Evolutionary conservation across 441 rosid genomes (phyloP).

Genomic region (Corymbia citriodora): DNA sequence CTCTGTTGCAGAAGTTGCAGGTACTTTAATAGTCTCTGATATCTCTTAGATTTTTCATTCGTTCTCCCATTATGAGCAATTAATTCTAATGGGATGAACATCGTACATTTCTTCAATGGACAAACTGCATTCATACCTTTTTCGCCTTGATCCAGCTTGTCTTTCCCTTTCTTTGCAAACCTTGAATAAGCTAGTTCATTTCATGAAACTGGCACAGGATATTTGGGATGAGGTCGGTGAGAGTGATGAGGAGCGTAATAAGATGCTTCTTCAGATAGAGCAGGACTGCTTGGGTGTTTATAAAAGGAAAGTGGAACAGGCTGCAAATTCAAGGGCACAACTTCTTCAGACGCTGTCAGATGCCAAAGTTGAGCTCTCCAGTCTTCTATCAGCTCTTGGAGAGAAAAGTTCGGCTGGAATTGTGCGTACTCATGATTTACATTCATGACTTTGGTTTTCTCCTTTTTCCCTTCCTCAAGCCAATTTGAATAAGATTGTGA

Average conservation of each 20-base stretch:
- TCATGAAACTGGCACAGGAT: slow-evolving; percentile 37
- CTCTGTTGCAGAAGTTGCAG: slow-evolving; percentile 88
- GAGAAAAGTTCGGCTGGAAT: slow-evolving; percentile 61
- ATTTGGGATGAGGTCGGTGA: slow-evolving; percentile 99
- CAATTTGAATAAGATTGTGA: neutral
- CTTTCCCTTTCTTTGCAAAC: neutral
- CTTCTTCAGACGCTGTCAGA: slow-evolving; percentile 87
- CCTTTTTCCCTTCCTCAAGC: neutral
- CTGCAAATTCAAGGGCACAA: slow-evolving; percentile 80
- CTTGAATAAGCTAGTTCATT: neutral
- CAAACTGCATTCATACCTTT: neutral
- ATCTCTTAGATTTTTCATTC: neutral
- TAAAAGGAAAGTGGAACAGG: slow-evolving; percentile 91
- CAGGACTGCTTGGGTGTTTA: slow-evolving; percentile 95
- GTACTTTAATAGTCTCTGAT: slow-evolving; percentile 24
- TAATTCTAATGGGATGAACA: neutral
- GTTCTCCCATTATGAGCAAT: neutral
- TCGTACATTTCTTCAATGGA: neutral
- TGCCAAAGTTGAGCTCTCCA: slow-evolving; percentile 78
- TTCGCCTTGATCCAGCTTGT: neutral
- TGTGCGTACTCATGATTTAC: slow-evolving; percentile 34
- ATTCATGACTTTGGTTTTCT: neutral
- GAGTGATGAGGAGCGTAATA: slow-evolving; percentile 81
- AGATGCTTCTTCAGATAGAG: slow-evolving; percentile 88
- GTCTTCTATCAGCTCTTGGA: slow-evolving; percentile 78